Conservation (phyloP, 345 rosid species). For the Turritis glabra region DNA sequence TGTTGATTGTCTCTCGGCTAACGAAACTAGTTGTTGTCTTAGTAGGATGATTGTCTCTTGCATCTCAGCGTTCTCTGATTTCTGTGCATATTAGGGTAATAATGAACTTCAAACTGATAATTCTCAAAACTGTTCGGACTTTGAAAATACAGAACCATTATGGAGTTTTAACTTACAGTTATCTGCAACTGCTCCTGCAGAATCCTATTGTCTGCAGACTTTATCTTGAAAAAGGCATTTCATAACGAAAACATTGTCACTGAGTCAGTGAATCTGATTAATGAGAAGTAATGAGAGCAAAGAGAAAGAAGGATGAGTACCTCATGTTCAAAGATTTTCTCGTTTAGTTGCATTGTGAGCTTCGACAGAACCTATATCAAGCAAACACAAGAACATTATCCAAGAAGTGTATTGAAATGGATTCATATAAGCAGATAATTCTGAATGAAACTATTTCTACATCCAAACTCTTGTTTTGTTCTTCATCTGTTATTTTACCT, state of each 20-base stretch:
- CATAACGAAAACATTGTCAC: constrained; percentile 33
- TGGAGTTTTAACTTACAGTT: constrained; percentile 52
- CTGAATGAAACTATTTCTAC: not conserved
- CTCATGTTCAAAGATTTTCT: constrained; percentile 94
- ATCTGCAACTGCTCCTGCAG: constrained; percentile 94
- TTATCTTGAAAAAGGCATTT: constrained; percentile 55
- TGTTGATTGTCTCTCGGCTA: constrained; percentile 43
- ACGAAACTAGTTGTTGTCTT: constrained; percentile 64
- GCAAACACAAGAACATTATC: constrained; percentile 8
- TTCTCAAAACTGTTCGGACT: not conserved
- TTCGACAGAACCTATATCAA: constrained; percentile 69
- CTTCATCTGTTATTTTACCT: constrained; percentile 47
- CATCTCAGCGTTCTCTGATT: constrained; percentile 77
- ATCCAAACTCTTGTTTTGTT: not conserved
- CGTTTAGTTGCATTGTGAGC: constrained; percentile 88
- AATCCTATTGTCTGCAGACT: constrained; percentile 93
- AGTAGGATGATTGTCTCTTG: constrained; percentile 69
- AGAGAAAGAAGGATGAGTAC: constrained; percentile 39
- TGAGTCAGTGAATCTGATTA: constrained; percentile 22
- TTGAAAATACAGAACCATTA: not conserved
- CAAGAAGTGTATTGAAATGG: not conserved
- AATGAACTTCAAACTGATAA: not conserved
- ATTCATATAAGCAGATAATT: constrained; percentile 13
- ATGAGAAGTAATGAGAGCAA: constrained; percentile 1
- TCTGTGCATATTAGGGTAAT: constrained; percentile 46